Evolutionary conservation across 148 eudicot genomes (phyloP).

Genomic region (Rhododendron ferrugineum): DNA sequence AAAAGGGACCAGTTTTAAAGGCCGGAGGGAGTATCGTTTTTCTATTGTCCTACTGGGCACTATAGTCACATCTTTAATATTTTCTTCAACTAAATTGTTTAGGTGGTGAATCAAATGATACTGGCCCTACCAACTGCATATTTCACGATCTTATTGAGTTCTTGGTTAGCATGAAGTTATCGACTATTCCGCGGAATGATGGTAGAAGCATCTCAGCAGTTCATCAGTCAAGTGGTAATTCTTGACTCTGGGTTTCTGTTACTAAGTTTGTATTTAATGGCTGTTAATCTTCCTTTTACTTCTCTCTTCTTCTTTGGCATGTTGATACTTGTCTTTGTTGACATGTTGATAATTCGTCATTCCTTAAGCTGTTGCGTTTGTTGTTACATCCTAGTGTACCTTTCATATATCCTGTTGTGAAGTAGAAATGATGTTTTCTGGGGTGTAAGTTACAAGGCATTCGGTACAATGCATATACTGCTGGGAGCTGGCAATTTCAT

Average conservation of each 20-base stretch:
- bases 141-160: conserved; percentile 60
- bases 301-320: neutral
- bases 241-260: neutral
- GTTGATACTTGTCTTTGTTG: neutral
- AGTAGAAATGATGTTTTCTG: neutral
- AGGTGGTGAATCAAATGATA: conserved; percentile 18
- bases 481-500: neutral
- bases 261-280: neutral
- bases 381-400: neutral
- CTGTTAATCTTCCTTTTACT: neutral
- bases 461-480: neutral
- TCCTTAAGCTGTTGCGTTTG: neutral
- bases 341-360: neutral
- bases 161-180: conserved; percentile 55
- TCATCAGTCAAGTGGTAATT: conserved; percentile 82
- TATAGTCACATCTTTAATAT: neutral
- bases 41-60: conserved; percentile 4
- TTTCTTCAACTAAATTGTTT: neutral
- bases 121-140: conserved; percentile 46
- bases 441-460: neutral
- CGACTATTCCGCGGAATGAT: conserved; percentile 35
- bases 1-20: neutral
- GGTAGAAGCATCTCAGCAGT: conserved; percentile 42
- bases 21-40: neutral
- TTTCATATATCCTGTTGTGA: neutral